phyloP scores from a whole-genome alignment of 2,329 filamentous ascomycete genomes.

The Penicillium paneum region DNA sequence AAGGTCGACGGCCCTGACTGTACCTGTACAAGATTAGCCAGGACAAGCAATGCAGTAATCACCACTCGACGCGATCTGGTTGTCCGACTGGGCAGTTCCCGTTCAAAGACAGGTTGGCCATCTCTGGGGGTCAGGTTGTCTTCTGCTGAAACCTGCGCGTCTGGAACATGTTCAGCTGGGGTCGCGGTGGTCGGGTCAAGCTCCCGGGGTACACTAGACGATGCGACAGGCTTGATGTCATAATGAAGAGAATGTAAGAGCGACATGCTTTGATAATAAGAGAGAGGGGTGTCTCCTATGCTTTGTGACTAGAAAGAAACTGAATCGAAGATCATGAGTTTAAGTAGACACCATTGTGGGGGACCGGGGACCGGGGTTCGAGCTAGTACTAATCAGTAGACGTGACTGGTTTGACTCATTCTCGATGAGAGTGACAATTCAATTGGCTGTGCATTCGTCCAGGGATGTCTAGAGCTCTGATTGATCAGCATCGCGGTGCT shows the following conservation, averaged over 20 bases:
- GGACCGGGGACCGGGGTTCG: too few relatives aligned
- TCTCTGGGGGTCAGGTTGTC: neutral
- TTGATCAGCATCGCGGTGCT: slow-evolving; percentile 1
- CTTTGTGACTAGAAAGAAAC: neutral
- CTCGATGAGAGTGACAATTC: neutral
- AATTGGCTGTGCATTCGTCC: too few relatives aligned
- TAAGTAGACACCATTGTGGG: neutral
- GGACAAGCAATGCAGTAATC: slow-evolving; percentile 21
- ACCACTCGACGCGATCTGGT: slow-evolving; percentile 17
- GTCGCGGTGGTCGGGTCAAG: neutral
- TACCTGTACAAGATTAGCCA: slow-evolving; percentile 30
- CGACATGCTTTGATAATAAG: neutral
- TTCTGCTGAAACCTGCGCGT: neutral
- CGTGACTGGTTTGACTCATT: neutral
- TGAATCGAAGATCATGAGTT: neutral
- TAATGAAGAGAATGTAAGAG: neutral
- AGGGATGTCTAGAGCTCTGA: neutral
- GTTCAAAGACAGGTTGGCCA: slow-evolving; percentile 22
- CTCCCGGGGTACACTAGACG: neutral
- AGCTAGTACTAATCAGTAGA: neutral
- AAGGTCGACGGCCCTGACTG: too few relatives aligned
- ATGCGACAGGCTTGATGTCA: neutral
- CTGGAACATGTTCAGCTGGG: neutral
- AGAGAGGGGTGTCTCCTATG: neutral
- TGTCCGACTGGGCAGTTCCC: slow-evolving; percentile 11